phyloP scores from a whole-genome alignment of 2,329 filamentous ascomycete species.

The Xylariaceae sp. region DNA sequence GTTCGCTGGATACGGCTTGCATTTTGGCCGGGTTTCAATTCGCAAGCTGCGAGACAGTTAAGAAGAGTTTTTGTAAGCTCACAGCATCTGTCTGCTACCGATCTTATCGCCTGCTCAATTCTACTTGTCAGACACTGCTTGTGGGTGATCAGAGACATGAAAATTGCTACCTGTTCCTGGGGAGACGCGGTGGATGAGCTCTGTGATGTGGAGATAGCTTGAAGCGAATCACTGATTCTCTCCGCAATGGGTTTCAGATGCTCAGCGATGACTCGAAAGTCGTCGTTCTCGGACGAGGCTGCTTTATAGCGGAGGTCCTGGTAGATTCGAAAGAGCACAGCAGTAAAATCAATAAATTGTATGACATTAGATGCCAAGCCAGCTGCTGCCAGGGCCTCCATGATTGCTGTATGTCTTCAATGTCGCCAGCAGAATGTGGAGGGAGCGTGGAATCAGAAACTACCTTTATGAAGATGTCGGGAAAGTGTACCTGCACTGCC shows the following conservation, averaged over 20 bases:
- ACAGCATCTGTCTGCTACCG: constrained; percentile 10
- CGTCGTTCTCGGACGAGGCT: constrained; percentile 11
- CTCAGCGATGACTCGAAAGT: constrained; percentile 6
- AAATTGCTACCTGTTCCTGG: constrained; percentile 7
- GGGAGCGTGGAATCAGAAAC: no score
- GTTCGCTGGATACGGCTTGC: constrained; percentile 5
- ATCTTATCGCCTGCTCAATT: constrained; percentile 7
- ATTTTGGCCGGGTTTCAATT: constrained; percentile 5
- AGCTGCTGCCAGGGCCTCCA: constrained; percentile 14
- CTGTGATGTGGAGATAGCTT: constrained; percentile 9
- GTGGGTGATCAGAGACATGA: no score
- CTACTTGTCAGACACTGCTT: background rate
- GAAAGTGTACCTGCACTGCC: no score
- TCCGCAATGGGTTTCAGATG: constrained; percentile 9
- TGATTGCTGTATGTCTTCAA: background rate
- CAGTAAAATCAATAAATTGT: constrained; percentile 11
- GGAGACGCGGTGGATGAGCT: constrained; percentile 3
- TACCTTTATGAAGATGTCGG: no score
- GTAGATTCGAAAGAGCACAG: constrained; percentile 9
- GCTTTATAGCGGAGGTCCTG: constrained; percentile 11
- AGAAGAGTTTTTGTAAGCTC: constrained; percentile 10
- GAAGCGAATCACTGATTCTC: constrained; percentile 6
- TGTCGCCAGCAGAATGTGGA: background rate
- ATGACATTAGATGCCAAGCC: constrained; percentile 16
- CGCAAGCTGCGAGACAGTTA: constrained; percentile 7